Percentiles rank a stretch among this genome's conserved stretches.
Evolutionary conservation across 2,329 filamentous ascomycete species (phyloP).

Genomic region (Penicillium sp.): DNA sequence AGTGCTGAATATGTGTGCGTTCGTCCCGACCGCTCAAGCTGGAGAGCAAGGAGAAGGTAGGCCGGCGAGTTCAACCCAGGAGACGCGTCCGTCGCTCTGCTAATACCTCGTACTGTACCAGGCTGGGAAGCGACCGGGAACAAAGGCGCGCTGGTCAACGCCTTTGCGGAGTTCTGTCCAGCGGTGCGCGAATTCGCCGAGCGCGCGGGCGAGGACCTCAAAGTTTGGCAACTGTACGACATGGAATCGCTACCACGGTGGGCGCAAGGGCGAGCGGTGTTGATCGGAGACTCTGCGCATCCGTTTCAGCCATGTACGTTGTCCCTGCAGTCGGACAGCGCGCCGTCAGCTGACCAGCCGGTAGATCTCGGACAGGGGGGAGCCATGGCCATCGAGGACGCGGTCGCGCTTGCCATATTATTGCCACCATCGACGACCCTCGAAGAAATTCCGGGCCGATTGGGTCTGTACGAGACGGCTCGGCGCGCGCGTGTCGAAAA

Average conservation of each 20-base stretch:
- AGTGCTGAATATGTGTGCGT: constrained; percentile 54
- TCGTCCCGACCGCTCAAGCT: constrained; percentile 50
- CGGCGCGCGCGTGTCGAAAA: constrained; percentile 29
- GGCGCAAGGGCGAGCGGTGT: constrained; percentile 56
- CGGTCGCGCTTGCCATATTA: constrained; percentile 33
- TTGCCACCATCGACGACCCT: constrained; percentile 26
- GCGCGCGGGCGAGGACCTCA: constrained; percentile 51
- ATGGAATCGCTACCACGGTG: constrained; percentile 64
- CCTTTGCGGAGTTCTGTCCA: constrained; percentile 26
- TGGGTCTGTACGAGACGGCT: constrained; percentile 27
- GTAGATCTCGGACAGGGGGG: constrained; percentile 38
- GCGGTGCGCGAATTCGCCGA: constrained; percentile 24
- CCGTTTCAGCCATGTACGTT: constrained; percentile 61
- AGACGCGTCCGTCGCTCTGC: no score
- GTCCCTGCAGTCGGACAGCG: no score
- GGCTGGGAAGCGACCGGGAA: constrained; percentile 29
- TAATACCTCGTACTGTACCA: constrained; percentile 1
- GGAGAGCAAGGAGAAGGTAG: constrained; percentile 26
- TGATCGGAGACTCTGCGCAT: constrained; percentile 71
- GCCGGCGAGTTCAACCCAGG: not conserved
- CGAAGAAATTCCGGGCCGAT: constrained; percentile 22
- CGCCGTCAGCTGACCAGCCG: not conserved
- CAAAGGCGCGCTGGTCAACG: constrained; percentile 20
- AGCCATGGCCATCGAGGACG: constrained; percentile 41
- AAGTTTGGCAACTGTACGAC: constrained; percentile 64